These are phyloP conservation scores for Eutrema heterophyllum DNA, from an alignment of 345 rosid genomes.

Conservation along the genomic window DNA sequence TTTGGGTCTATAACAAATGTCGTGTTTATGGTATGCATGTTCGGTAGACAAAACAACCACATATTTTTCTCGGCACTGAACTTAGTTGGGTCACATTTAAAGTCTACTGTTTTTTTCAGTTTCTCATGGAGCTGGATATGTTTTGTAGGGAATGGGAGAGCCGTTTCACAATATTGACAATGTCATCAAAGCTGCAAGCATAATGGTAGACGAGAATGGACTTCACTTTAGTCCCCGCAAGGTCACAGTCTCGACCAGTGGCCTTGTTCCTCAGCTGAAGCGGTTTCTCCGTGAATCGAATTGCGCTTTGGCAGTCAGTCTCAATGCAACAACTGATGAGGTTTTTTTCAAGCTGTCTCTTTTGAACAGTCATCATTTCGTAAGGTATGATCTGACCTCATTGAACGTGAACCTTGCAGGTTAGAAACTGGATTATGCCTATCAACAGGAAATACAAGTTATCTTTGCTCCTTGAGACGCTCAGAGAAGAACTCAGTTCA, in stretches of 20 bases:
- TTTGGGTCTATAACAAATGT: slow-evolving; percentile 75
- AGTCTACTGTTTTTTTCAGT: background rate
- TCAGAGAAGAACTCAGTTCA: slow-evolving; percentile 57
- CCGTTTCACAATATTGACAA: slow-evolving; percentile 83
- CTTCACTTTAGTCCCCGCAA: slow-evolving; percentile 94
- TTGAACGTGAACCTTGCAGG: slow-evolving; percentile 39
- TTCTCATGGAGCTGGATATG: background rate
- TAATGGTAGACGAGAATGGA: slow-evolving; percentile 84
- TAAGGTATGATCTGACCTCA: background rate
- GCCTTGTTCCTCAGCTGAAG: slow-evolving; percentile 89
- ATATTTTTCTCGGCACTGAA: background rate
- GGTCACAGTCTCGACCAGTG: slow-evolving; percentile 93
- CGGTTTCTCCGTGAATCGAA: slow-evolving; percentile 70
- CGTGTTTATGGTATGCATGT: slow-evolving; percentile 78
- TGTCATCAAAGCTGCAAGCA: slow-evolving; percentile 76
- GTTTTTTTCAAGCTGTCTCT: slow-evolving; percentile 31
- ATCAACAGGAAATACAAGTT: slow-evolving; percentile 78
- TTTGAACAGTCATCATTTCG: background rate
- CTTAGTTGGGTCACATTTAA: background rate
- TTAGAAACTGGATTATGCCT: slow-evolving; percentile 95
- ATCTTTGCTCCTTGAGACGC: slow-evolving; percentile 72
- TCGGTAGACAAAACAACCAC: background rate
- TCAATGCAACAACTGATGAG: slow-evolving; percentile 96
- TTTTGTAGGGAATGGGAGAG: slow-evolving; percentile 93
- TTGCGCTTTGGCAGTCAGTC: slow-evolving; percentile 91